A percentile compares a stretch with the other conserved stretches of the same genome.
phyloP scores from a whole-genome alignment of 1,139 yeast species.

The Yamadazyma diddensiae region DNA sequence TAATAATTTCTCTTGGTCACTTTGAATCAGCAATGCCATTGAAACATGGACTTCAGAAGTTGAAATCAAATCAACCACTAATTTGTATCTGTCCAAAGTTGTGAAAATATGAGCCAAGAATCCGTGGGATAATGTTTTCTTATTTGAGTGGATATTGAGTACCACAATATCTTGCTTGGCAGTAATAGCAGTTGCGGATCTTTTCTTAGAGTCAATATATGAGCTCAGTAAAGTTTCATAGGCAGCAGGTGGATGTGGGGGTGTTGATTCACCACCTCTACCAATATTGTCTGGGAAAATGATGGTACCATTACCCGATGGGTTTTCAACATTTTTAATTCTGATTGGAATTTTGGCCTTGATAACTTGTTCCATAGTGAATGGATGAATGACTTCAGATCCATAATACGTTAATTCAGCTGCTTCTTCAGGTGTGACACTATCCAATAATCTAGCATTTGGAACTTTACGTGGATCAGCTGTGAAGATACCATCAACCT shows the following conservation, averaged over 20 bases:
- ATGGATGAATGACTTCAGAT: conserved; percentile 96
- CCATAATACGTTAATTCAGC: conserved; percentile 97
- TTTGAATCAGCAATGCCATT: conserved; percentile 85
- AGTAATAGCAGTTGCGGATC: conserved; percentile 96
- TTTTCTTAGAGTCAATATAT: conserved; percentile 49
- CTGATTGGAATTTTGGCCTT: conserved; percentile 94
- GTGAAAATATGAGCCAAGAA: conserved; percentile 88
- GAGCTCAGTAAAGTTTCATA: conserved; percentile 49
- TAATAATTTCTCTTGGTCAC: conserved; percentile 57
- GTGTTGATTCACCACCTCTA: conserved; percentile 82
- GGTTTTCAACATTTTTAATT: conserved; percentile 93
- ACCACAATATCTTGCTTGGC: conserved; percentile 92
- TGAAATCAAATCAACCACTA: conserved; percentile 93
- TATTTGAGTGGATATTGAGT: conserved; percentile 88
- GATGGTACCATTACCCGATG: conserved; percentile 85
- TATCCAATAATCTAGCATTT: conserved; percentile 75
- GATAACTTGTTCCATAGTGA: conserved; percentile 98
- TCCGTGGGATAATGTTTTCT: conserved; percentile 90
- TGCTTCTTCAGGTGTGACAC: conserved; percentile 98
- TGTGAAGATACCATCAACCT: conserved; percentile 97
- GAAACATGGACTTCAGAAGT: conserved; percentile 98
- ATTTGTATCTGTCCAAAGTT: conserved; percentile 75
- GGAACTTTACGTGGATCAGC: conserved; percentile 98
- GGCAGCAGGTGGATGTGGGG: conserved; percentile 92
- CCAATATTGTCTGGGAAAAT: conserved; percentile 89